Percentiles rank a stretch among this genome's conserved stretches.
phyloP scores from a whole-genome alignment of 371 early-diverging fungal species.

The Nematocida sp. region DNA sequence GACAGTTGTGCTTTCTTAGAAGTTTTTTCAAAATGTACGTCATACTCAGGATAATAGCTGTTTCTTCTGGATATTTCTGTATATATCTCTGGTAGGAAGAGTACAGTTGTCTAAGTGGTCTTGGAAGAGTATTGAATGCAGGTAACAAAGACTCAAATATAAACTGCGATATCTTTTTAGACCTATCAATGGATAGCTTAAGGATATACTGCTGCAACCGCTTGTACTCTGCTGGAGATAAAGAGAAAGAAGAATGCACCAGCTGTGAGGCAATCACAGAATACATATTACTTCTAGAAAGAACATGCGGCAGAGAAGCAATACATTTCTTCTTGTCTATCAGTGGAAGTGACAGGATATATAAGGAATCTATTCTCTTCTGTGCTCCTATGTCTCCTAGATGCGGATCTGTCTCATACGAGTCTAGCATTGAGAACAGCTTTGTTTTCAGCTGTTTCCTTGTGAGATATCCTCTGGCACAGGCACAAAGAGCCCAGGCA shows the following conservation, averaged over 20 bases:
- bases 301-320: neutral
- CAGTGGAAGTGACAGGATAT: neutral
- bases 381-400: conserved; percentile 44
- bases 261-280: conserved; percentile 1
- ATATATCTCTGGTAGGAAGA: neutral
- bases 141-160: conserved; percentile 19
- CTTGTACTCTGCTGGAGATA: neutral
- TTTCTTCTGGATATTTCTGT: neutral
- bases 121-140: neutral
- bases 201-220: neutral
- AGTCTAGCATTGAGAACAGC: conserved; percentile 12
- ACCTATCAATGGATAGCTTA: conserved; percentile 26
- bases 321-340: neutral
- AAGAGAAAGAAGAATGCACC: neutral
- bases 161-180: conserved; percentile 3
- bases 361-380: conserved; percentile 5
- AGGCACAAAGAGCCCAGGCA: no score
- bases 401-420: conserved; percentile 5
- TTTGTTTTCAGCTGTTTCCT: neutral
- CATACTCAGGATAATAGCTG: neutral
- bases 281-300: neutral
- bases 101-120: neutral
- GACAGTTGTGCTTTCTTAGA: neutral
- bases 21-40: neutral
- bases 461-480: neutral